phyloP scores from a whole-genome alignment of 2,329 filamentous ascomycete species.

The Macroventuria anomochaeta region DNA sequence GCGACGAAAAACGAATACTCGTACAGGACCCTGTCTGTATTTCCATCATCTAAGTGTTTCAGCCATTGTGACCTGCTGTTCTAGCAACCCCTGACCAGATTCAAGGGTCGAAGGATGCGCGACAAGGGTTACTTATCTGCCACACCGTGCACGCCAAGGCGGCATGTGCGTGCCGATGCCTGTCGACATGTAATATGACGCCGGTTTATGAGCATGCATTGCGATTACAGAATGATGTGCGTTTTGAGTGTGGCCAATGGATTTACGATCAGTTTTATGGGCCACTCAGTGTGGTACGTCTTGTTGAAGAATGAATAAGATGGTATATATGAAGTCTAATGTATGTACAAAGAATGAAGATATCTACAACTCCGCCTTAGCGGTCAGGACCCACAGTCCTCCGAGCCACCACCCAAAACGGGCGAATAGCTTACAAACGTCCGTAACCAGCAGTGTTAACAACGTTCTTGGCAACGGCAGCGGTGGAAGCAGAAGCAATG shows the following conservation, averaged over 20 bases:
- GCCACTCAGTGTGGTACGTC: not conserved
- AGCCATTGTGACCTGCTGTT: not conserved
- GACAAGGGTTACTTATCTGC: not conserved
- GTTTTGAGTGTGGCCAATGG: not conserved
- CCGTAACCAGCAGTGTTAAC: constrained; percentile 34
- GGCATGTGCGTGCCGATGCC: not conserved
- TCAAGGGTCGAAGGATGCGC: constrained; percentile 7
- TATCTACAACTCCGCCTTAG: constrained; percentile 5
- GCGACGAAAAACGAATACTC: no score
- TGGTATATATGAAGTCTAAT: constrained; percentile 10
- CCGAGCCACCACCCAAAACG: not conserved
- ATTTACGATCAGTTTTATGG: no score
- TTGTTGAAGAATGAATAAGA: not conserved
- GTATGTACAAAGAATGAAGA: constrained; percentile 13
- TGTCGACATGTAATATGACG: not conserved
- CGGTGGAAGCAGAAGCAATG: constrained; percentile 53
- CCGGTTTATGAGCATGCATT: not conserved
- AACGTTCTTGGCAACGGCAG: constrained; percentile 25
- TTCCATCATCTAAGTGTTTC: not conserved
- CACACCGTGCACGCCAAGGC: not conserved
- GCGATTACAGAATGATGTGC: not conserved
- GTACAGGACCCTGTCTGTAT: no score
- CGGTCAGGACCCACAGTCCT: not conserved
- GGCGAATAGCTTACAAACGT: constrained; percentile 25
- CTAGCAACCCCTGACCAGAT: not conserved